Evolutionary conservation across 1,284 basidiomycete species (phyloP), one percentile per base, ranked within the genome.

Genomic region (Boletus subluridellus): DNA sequence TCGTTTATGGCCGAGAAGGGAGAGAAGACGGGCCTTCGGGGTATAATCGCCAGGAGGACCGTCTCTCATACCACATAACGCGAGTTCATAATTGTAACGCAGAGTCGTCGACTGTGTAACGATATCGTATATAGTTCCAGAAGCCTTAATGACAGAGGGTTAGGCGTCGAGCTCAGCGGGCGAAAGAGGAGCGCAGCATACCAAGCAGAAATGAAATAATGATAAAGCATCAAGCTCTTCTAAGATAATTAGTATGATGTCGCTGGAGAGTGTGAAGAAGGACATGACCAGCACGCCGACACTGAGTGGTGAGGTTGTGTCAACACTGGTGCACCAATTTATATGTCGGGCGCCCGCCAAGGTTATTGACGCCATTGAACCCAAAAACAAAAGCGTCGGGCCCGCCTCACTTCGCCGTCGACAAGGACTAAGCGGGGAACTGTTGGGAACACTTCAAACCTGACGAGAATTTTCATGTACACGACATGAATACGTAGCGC

Each of bases 71-170:
- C 82, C 82, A 53, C 78, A 74, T n/a, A 78, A 59, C 17, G 78
- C 81, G 37, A 85, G 76, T 62, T 85, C 82, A 64, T 79, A 78
- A 58, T 76, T 77, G 70, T 85, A 85, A 44, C 77, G 78, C 55
- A 85, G 78, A 34, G 76, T 74, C 38, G 80, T 77, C 62, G 77
- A 79, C 39, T 74, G 75, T 69, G 75, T 74, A 45, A 79, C 76
- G 52, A 83, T 74, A 49, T 63, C 66, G 61, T 75, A 71, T 58
- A 82, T 73, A 60, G 78, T 67, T 59, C 67, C 70, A 62, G 82
- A 82, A 48, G 79, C 80, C 83, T 85, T 54, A 52, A 52, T 46
- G n/a, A 51, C 15, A 35, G 51, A 49, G 21, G 45, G 35, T 63
- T 15, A 54, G 50, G 14, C 15, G 53, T 59, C 44, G 44, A 50